phyloP scores from a whole-genome alignment of 306 rosid genomes.

The Inga laurina region DNA sequence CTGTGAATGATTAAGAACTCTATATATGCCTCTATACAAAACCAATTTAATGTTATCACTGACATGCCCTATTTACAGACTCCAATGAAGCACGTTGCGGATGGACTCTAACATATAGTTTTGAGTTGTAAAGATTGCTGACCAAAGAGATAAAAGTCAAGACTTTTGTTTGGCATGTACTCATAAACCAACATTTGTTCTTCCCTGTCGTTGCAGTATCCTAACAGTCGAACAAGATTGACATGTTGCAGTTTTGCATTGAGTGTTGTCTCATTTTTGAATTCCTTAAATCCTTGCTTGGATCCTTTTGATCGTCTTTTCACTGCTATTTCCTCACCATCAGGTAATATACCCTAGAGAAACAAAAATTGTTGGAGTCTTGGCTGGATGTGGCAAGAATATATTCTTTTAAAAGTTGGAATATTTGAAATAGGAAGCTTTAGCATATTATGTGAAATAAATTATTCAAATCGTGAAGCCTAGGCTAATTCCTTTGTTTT shows the following conservation, averaged over 20 bases:
- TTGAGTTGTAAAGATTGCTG: background rate
- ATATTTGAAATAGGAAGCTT: background rate
- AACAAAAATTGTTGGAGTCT: background rate
- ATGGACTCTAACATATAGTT: background rate
- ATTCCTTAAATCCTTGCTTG: slow-evolving; percentile 49
- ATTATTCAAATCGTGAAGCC: background rate
- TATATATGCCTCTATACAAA: too few species aligned
- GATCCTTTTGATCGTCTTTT: slow-evolving; percentile 54
- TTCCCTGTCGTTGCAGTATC: background rate
- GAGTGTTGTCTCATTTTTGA: background rate
- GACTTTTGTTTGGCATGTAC: background rate
- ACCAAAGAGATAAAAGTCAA: background rate
- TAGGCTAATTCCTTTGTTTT: background rate
- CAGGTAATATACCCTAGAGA: slow-evolving; percentile 35
- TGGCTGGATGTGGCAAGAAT: background rate
- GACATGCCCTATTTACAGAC: background rate
- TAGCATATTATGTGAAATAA: background rate
- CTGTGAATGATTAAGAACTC: background rate
- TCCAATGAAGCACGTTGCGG: background rate
- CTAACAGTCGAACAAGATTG: background rate
- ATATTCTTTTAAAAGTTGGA: background rate
- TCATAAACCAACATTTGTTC: slow-evolving; percentile 19
- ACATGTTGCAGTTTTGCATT: background rate
- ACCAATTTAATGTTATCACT: background rate
- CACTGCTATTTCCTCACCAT: slow-evolving; percentile 49